Percentiles rank a stretch among this genome's conserved stretches.
These are phyloP conservation scores for Aspergillus felis DNA, from an alignment of 2,329 filamentous ascomycete genomes.

Conservation along the genomic window DNA sequence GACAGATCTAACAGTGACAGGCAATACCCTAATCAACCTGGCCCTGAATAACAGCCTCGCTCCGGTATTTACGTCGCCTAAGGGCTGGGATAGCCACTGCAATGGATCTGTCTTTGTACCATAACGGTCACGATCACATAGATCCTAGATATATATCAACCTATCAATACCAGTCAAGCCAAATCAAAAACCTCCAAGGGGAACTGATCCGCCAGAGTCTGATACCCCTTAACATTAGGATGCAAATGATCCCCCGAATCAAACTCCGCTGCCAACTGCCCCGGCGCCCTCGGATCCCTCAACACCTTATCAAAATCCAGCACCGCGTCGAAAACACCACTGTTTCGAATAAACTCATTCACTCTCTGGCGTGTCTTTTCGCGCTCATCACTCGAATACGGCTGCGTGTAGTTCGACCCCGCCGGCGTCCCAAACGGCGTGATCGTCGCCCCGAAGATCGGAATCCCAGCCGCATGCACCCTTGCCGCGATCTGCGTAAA, in stretches of 20 bases:
- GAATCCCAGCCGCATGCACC: constrained; percentile 52
- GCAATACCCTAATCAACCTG: neutral
- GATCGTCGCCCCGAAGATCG: constrained; percentile 61
- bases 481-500: constrained; percentile 56
- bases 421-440: constrained; percentile 55
- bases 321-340: constrained; percentile 56
- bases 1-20: neutral
- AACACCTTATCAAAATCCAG: constrained; percentile 61
- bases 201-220: constrained; percentile 56
- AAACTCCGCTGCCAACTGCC: constrained; percentile 49
- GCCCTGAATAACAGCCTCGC: neutral
- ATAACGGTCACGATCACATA: neutral
- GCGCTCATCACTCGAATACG: constrained; percentile 52
- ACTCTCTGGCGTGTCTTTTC: constrained; percentile 56
- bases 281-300: constrained; percentile 47
- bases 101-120: neutral
- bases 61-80: neutral
- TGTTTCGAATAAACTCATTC: constrained; percentile 58
- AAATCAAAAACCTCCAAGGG: constrained; percentile 47
- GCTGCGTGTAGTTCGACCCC: constrained; percentile 36
- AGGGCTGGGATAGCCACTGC: neutral
- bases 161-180: too few species aligned
- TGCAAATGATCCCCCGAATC: constrained; percentile 65
- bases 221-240: constrained; percentile 57
- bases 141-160: neutral